Base-by-base conservation (phyloP, 2,329 filamentous ascomycete species). In the Pseudogymnoascus sp. region DNA sequence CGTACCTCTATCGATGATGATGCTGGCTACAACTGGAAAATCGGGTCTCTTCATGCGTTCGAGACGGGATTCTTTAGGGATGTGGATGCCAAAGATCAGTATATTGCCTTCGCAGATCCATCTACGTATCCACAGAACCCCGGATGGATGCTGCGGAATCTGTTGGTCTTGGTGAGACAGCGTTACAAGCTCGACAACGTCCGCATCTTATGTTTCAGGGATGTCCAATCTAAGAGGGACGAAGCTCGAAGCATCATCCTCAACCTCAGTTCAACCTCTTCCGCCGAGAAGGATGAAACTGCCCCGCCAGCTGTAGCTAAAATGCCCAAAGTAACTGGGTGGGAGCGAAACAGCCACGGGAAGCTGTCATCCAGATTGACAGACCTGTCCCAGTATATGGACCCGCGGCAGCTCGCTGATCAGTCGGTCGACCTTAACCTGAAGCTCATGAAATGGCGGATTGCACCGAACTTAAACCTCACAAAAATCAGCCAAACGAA, bases 381-480 rank as follows among this genome's bases (percentile, higher is more conserved):
- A 11, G 91, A 95, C 69, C 80, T 99, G 7, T 88, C 89, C 17
- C 91, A 94, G 68, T 96, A 96, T 68, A 93, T 99, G 88, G 92
- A 99, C 71, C 93, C 94, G 5, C 79, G 82, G 35, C 86, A 87
- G 70, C 79, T 97, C 15, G 94, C 94, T 21, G 92, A 97, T 71
- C 92, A 96, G 72, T 92, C 92, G 0, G 93, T 97, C 8, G 94
- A 99, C 70, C 81, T 99, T 63, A 99, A 99, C 70, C 80, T 97
- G 63, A 97, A 97, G 75, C 81, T 99, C 62, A 99, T 99, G 87
- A 99, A 97, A 76, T 99, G 94, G 94, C 87, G 94, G 39, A 91
- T 99, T 69, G 90, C 92, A 6, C 94, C 94, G 0, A 86, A 87
- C 59, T 82, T 99, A 40, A 83, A 97, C 71, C 83, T 99, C 8